These are phyloP conservation scores for Ustilago tritici DNA, from an alignment of 1,284 basidiomycete genomes.

Conservation along the genomic window DNA sequence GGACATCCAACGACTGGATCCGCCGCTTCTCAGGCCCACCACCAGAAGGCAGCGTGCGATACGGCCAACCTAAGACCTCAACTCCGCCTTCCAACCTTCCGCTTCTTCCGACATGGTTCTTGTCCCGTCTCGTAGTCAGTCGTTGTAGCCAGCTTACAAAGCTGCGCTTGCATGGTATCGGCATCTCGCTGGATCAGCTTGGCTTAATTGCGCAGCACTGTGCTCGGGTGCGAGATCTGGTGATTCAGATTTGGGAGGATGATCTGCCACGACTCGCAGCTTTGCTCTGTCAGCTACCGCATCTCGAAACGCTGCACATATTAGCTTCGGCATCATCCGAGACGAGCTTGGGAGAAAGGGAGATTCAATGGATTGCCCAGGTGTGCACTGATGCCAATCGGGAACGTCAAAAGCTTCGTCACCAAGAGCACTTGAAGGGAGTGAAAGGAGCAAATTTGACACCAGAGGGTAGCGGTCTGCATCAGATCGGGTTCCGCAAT, in stretches of 20 bases:
- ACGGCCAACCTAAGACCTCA: slow-evolving; percentile 24
- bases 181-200: slow-evolving; percentile 57
- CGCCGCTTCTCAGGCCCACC: slow-evolving; percentile 44
- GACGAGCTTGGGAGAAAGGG: slow-evolving; percentile 38
- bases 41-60: slow-evolving; percentile 43
- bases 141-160: slow-evolving; percentile 44
- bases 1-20: slow-evolving; percentile 29
- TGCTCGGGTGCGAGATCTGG: slow-evolving; percentile 54
- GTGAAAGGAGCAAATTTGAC: not conserved
- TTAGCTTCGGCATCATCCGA: slow-evolving; percentile 51
- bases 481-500: slow-evolving; percentile 65
- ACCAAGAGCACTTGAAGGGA: slow-evolving; percentile 8
- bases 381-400: slow-evolving; percentile 43
- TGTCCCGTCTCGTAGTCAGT: slow-evolving; percentile 33
- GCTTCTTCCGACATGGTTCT: slow-evolving; percentile 35
- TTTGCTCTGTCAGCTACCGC: slow-evolving; percentile 42
- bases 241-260: slow-evolving; percentile 63
- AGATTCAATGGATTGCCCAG: slow-evolving; percentile 49
- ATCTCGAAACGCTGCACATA: slow-evolving; percentile 55
- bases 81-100: slow-evolving; percentile 40
- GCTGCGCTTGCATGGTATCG: slow-evolving; percentile 62
- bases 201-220: slow-evolving; percentile 43
- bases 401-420: slow-evolving; percentile 30
- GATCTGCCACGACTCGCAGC: slow-evolving; percentile 45
- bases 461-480: slow-evolving; percentile 32